phyloP scores from a whole-genome alignment of 2,329 filamentous ascomycete genomes.

The Mycocentrospora acerina region DNA sequence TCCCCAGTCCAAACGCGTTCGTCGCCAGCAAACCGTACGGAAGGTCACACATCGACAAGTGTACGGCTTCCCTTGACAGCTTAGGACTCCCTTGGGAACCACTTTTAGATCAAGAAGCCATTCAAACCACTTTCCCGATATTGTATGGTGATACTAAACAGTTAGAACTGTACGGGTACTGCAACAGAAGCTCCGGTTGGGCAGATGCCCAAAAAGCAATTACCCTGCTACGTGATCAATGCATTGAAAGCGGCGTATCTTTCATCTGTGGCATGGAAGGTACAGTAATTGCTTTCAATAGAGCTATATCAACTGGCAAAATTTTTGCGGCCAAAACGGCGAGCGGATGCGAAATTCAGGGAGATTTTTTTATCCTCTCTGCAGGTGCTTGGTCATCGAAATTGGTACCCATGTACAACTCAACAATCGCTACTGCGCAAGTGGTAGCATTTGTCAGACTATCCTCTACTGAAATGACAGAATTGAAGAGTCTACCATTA shows the following conservation, averaged over 20 bases:
- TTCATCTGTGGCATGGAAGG: slow-evolving; percentile 9
- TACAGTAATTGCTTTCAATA: slow-evolving; percentile 4
- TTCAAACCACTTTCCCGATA: slow-evolving; percentile 27
- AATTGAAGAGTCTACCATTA: slow-evolving; percentile 7
- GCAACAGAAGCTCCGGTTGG: slow-evolving; percentile 13
- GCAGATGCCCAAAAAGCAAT: slow-evolving; percentile 21
- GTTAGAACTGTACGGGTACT: slow-evolving; percentile 8
- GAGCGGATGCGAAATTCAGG: slow-evolving; percentile 7
- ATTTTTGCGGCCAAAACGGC: slow-evolving; percentile 6
- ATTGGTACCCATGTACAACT: slow-evolving; percentile 8
- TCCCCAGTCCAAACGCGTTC: slow-evolving; percentile 46
- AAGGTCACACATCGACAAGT: slow-evolving; percentile 2
- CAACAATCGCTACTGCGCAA: slow-evolving; percentile 11
- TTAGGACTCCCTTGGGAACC: slow-evolving; percentile 21
- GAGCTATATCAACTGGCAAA: not conserved
- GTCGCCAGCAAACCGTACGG: slow-evolving; percentile 34
- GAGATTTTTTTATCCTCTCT: slow-evolving; percentile 25
- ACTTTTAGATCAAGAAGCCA: slow-evolving; percentile 20
- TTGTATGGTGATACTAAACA: slow-evolving; percentile 2
- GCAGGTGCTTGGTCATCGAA: slow-evolving; percentile 30
- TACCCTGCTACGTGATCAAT: slow-evolving; percentile 2
- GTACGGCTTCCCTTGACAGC: slow-evolving; percentile 23
- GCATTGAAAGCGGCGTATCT: slow-evolving; percentile 7
- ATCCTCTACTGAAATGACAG: slow-evolving; percentile 1
- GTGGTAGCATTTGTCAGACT: slow-evolving; percentile 12